Base-by-base conservation (phyloP, 768 basidiomycete genomes). In the Lactarius quietus region DNA sequence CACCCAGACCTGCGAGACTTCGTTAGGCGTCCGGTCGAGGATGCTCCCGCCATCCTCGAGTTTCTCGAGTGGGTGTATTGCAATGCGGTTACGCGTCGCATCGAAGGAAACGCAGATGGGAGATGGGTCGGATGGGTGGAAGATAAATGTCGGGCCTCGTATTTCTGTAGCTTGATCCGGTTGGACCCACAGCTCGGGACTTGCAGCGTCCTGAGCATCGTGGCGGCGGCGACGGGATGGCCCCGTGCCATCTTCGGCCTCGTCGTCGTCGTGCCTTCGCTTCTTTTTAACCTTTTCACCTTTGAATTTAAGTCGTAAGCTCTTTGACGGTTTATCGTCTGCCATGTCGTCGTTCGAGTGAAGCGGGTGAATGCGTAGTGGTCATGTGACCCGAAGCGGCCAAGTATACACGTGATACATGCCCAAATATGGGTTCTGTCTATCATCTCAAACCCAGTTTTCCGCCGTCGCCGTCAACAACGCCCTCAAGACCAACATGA, bases 1-100 rank as follows among this genome's bases (percentile, higher is more conserved):
- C 17, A 96, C 94, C 93, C 93, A 96, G 15, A 96, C 93, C 72
- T 95, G 93, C 23, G 89, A 80, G 36, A 95, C 89, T 65, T 95
- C 93, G 0, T 84, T 83, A 5, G 94, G 94, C 12, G 80, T 83
- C 59, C 88, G 85, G 66, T 88, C 85, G 52, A 91, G 78, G 9
- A 91, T 66, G 31, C 77, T 76, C 14, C 76, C 70, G 7, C 72
- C 71, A 61, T 84, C 83, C 59, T 84, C 85, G 67, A 84, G 83
- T 73, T 86, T 88, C 74, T 87, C 87, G 33, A 89, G 76, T 12
- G 82, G 69, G 54, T 87, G 79, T 15, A 94, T 77, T n/a, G 88
- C 78, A 48, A 94, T 83, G 58, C 84, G 85, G 69, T 84, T 85
- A 35, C 90, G 84, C 20, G 92, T 90, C 26, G 89, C 81, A 72